Percentiles rank a stretch among this genome's conserved stretches.
Evolutionary conservation across 2,329 filamentous ascomycete species (phyloP).

Genomic region (Nigrograna mackinnonii): DNA sequence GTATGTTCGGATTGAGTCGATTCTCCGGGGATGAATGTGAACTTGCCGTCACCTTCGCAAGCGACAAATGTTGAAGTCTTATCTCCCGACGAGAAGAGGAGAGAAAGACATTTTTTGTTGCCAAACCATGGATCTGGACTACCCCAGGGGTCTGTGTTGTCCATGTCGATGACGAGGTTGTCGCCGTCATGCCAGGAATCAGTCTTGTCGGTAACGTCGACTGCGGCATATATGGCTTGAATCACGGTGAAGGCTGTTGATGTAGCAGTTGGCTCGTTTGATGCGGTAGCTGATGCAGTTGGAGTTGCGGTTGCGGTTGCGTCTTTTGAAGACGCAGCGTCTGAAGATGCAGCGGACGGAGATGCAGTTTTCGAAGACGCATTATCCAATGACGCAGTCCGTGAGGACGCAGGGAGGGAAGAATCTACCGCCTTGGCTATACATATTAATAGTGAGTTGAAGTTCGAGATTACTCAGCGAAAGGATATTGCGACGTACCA

Average conservation of each 20-base stretch:
- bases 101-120: neutral
- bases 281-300: neutral
- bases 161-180: neutral
- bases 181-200: neutral
- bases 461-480: neutral
- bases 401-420: neutral
- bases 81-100: neutral
- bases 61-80: neutral
- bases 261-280: neutral
- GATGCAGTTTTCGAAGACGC: neutral
- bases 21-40: neutral
- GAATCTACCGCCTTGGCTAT: neutral
- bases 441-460: neutral
- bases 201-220: neutral
- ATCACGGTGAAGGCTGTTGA: neutral
- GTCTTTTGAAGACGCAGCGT: neutral
- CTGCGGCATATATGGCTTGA: neutral
- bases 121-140: neutral
- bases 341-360: neutral
- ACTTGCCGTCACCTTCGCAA: neutral
- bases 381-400: neutral
- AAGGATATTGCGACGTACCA: neutral
- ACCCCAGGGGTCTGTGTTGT: neutral
- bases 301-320: neutral
- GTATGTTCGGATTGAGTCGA: neutral